Base-by-base conservation (phyloP, 2,329 filamentous ascomycete species). In the Aureobasidium leucospermi region DNA sequence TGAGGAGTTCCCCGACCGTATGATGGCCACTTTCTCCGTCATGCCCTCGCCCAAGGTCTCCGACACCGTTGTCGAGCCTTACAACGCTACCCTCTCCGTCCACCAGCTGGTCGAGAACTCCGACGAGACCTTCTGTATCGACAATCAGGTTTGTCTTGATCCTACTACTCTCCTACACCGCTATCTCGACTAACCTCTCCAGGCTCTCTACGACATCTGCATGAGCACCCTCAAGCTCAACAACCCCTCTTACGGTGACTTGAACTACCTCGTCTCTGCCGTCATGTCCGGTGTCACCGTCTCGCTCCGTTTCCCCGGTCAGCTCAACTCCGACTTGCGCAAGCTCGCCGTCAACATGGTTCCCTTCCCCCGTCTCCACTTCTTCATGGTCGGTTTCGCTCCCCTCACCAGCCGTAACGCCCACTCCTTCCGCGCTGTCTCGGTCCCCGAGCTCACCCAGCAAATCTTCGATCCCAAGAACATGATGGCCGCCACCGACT, bases 381-480 rank as follows among this genome's bases (percentile, higher is more conserved):
- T 99, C 88, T 99, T 99, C 87, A 99, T 99, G 94, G 94, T 99
- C 76, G 94, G 94, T 78, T 99, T 99, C 77, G 93, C 94, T 78
- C 94, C 94, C 75, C 85, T 99, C 73, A 99, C 94, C 77, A 96
- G 90, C 80, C 87, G 88, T 78, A 86, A 87, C 71, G 88, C 93
- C 68, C 79, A 95, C 84, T 90, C 89, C 69, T 99, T 97, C 93
- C 94, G 94, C 75, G 93, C 94, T 68, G 89, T 97, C 78, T 92
- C 88, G 73, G 94, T 99, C 64, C 93, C 94, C 61, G 94, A 99
- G 84, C 85, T 99, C 77, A 97, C 94, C 72, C 94, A 99, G 84
- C 94, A 99, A 80, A 97, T 99, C 91, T 99, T 96, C 84, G 94
- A 99, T 83, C 93, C 94, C 73, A 99, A 97, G 91, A 99, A 99